Evolutionary conservation across 345 rosid species (phyloP).

Genomic region (Tarenaya hassleriana): DNA sequence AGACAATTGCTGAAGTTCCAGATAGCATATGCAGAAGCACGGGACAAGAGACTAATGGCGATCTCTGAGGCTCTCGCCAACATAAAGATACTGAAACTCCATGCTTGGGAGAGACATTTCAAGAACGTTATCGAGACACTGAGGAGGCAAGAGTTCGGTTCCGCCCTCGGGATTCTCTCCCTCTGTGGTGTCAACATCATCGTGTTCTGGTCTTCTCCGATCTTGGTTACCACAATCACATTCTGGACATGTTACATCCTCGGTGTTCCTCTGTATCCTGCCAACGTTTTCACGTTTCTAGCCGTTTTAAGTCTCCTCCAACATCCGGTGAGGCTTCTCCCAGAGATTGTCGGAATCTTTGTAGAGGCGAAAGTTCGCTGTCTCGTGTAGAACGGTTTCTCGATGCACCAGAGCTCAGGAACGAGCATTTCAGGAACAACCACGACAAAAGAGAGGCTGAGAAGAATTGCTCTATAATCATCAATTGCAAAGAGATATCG

Average conservation of each 20-base stretch:
- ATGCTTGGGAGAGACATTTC: slow-evolving; percentile 94
- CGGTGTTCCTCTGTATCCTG: slow-evolving; percentile 63
- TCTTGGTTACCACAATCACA: slow-evolving; percentile 79
- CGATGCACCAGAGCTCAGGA: slow-evolving; percentile 93
- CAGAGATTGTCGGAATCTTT: slow-evolving; percentile 76
- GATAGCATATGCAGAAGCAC: slow-evolving; percentile 62
- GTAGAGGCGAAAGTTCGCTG: slow-evolving; percentile 90
- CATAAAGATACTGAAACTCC: slow-evolving; percentile 88
- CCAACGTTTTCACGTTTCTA: slow-evolving; percentile 90
- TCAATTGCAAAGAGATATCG: too few species aligned
- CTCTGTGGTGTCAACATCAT: slow-evolving; percentile 56
- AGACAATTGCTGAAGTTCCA: slow-evolving; percentile 82
- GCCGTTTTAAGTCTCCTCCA: slow-evolving; percentile 86
- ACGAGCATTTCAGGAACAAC: too few species aligned
- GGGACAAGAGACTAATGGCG: slow-evolving; percentile 75
- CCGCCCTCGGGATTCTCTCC: slow-evolving; percentile 68
- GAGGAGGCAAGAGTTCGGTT: slow-evolving; percentile 51
- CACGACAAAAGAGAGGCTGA: too few species aligned
- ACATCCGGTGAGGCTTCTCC: slow-evolving; percentile 69
- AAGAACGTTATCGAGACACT: slow-evolving; percentile 70
- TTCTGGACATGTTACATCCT: slow-evolving; percentile 79
- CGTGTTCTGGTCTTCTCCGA: slow-evolving; percentile 89
- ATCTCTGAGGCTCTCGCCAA: slow-evolving; percentile 70
- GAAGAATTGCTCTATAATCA: too few species aligned
- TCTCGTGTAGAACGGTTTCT: slow-evolving; percentile 67